Conservation (phyloP, 495 filamentous ascomycete species). For the Annulohypoxylon bovei region DNA sequence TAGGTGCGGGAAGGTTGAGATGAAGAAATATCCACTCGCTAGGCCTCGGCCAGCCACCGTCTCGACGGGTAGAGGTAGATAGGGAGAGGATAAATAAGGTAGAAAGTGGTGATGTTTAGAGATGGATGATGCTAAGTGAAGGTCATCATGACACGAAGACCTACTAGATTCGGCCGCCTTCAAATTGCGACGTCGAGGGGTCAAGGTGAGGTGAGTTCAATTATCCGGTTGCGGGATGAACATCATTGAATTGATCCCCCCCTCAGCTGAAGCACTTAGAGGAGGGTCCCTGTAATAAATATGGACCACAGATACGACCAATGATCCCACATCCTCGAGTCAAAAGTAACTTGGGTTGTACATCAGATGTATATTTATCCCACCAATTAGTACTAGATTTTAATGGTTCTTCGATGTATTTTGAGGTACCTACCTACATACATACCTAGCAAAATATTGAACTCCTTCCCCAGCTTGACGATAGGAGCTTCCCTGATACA, state of each 20-base stretch:
- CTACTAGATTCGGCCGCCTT: conserved; percentile 13
- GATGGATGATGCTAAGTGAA: conserved; percentile 9
- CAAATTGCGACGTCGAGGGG: conserved; percentile 40
- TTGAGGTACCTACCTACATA: conserved; percentile 12
- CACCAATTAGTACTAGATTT: background rate
- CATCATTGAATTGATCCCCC: conserved; percentile 27
- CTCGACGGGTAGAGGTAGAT: background rate
- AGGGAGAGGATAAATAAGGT: background rate
- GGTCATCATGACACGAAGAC: conserved; percentile 18
- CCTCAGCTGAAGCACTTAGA: conserved; percentile 34
- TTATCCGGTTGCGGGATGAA: conserved; percentile 38
- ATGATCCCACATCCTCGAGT: background rate
- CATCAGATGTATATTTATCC: background rate
- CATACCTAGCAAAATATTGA: background rate
- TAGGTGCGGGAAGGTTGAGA: background rate
- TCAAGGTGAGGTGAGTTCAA: conserved; percentile 23
- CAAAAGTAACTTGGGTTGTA: background rate
- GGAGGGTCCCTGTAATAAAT: conserved; percentile 17
- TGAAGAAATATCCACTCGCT: background rate
- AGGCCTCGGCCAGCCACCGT: conserved; percentile 26
- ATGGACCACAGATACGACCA: background rate
- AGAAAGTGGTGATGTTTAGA: background rate
- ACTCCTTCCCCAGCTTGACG: conserved; percentile 22
- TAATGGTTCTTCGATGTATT: background rate
- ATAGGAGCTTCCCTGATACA: conserved; percentile 16